These are phyloP conservation scores for Hyaloscypha finlandica DNA, from an alignment of 495 filamentous ascomycete genomes.

Conservation along the genomic window DNA sequence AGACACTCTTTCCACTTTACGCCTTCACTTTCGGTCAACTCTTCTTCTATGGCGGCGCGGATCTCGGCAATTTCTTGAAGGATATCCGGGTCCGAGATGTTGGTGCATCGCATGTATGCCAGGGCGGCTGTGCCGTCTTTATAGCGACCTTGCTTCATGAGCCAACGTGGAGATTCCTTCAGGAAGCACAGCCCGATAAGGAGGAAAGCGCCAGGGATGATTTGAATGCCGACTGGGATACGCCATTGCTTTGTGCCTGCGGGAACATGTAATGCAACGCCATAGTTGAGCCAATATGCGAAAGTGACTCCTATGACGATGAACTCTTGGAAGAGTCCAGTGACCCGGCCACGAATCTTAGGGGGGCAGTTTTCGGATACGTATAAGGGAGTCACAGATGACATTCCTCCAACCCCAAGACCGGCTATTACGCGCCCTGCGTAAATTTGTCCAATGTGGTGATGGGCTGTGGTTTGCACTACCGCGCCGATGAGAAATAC, in stretches of 20 bases:
- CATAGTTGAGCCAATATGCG: too few species aligned
- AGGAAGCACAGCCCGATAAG: constrained; percentile 26
- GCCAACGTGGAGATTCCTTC: constrained; percentile 31
- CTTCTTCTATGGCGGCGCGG: constrained; percentile 30
- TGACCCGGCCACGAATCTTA: constrained; percentile 53
- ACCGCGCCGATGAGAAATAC: constrained; percentile 43
- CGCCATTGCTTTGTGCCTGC: constrained; percentile 45
- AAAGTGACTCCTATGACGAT: too few species aligned
- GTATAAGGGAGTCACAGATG: constrained; percentile 49
- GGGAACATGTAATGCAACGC: too few species aligned
- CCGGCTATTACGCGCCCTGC: constrained; percentile 48
- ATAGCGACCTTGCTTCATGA: constrained; percentile 20
- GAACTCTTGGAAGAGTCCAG: constrained; percentile 34
- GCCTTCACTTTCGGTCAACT: constrained; percentile 25
- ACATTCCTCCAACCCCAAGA: constrained; percentile 55
- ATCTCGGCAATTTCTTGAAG: constrained; percentile 31
- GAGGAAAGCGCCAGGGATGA: constrained; percentile 24
- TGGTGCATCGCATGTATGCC: constrained; percentile 18
- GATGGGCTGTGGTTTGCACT: constrained; percentile 33
- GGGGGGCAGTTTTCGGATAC: constrained; percentile 55
- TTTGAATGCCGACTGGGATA: constrained; percentile 38
- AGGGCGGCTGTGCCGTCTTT: constrained; percentile 15
- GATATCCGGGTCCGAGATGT: constrained; percentile 5
- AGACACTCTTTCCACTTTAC: constrained; percentile 27
- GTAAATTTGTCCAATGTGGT: too few species aligned